A percentile compares a stretch with the other conserved stretches of the same genome.
These are phyloP conservation scores for Alternaria alternata DNA, from an alignment of 2,329 filamentous ascomycete species.

Conservation along the genomic window DNA sequence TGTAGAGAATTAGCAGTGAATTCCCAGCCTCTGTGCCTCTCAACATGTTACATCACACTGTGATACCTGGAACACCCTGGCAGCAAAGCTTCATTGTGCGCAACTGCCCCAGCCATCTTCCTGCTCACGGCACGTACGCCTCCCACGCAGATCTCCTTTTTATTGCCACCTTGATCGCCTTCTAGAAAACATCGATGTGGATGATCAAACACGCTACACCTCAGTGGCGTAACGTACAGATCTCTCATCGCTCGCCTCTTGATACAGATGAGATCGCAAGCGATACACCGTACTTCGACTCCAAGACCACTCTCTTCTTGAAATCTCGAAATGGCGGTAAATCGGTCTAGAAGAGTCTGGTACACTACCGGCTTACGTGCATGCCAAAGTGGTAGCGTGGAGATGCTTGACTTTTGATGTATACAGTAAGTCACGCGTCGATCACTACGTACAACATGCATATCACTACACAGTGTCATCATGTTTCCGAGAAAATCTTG, in stretches of 20 bases:
- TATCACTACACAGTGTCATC: neutral
- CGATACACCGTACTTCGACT: neutral
- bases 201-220: constrained; percentile 3
- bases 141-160: neutral
- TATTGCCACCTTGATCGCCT: neutral
- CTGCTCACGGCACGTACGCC: neutral
- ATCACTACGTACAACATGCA: constrained; percentile 1
- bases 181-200: constrained; percentile 2
- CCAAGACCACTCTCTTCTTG: constrained; percentile 4
- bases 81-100: neutral
- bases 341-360: neutral
- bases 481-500: neutral
- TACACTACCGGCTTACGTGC: constrained; percentile 9
- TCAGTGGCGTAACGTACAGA: neutral
- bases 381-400: constrained; percentile 1
- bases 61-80: neutral
- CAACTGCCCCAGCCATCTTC: neutral
- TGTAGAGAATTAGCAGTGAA: neutral
- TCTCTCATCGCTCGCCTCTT: constrained; percentile 1
- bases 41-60: constrained; percentile 3
- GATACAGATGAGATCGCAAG: constrained; percentile 2
- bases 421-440: neutral
- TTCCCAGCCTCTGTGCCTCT: neutral
- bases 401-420: neutral
- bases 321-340: constrained; percentile 1